Evolutionary conservation across 2,329 filamentous ascomycete species (phyloP), one percentile per base, ranked within the genome.

Genomic region (Hymenoscyphus linearis): DNA sequence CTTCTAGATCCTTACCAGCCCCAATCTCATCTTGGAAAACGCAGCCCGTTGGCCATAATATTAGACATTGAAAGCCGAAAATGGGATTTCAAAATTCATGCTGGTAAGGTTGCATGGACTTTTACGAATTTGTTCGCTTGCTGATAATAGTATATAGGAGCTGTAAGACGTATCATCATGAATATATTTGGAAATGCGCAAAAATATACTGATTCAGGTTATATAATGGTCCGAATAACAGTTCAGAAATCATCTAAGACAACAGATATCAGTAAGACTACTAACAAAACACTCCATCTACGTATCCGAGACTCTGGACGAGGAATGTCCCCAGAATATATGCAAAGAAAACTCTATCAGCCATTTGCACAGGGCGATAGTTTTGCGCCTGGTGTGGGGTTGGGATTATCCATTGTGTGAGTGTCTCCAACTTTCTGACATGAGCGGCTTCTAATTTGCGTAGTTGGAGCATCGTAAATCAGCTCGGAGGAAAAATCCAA

Each of bases 361-460:
- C 82, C 84, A 0, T 87, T 86, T 64, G 74, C 78, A 0, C 85
- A 88, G 63, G 85, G 88, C 66, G 80, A 86, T 59, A 76, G 78
- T 0, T 73, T 88, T 27, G 78, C 82, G 1, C 79, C 80, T 4
- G 85, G 85, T 0, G 57, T 57, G 37, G 85, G 85, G 0, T 73
- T 89, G 0, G 86, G 86, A 0, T 72, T 89, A 16, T 58, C 57
- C n/a, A 53, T 58, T 53, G 44, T 58, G 44, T 57, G 27, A 27
- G 37, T 27, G 16, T 31, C 16, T 13, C 40, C 26, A 57, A 22
- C 4, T 34, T 18, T 26, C 10, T n/a, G 18, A 10, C 10, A 16
- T 26, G 18, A 12, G 7, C 22, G 2, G 26, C 22, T 14, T 36
- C 36, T 22, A 57, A 26, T 4, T 5, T 35, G 16, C 13, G 22